Percentiles rank a stretch among this genome's conserved stretches.
These are phyloP conservation scores for Fonsecaea multimorphosa DNA, from an alignment of 2,329 filamentous ascomycete species.

Conservation along the genomic window DNA sequence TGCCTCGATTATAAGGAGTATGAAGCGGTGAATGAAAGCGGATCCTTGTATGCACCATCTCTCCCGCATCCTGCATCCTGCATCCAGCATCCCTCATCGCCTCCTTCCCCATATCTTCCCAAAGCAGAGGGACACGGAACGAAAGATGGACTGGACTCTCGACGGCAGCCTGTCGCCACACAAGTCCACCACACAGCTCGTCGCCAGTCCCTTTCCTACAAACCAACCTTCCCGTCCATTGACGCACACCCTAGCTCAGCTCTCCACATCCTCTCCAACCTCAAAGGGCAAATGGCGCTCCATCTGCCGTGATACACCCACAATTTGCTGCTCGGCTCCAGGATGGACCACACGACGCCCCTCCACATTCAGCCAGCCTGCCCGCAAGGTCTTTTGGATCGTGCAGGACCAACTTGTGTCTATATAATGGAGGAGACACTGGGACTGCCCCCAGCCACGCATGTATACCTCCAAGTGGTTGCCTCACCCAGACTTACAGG, in stretches of 20 bases:
- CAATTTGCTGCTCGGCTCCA: neutral
- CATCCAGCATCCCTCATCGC: neutral
- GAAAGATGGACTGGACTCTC: too few relatives aligned
- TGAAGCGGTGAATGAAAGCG: neutral
- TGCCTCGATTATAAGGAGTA: too few relatives aligned
- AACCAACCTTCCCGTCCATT: neutral
- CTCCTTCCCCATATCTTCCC: neutral
- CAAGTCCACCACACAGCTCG: neutral
- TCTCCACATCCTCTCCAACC: constrained; percentile 6
- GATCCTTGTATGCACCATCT: neutral
- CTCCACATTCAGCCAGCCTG: constrained; percentile 1
- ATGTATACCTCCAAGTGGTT: neutral
- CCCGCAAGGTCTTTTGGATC: neutral
- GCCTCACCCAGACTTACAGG: neutral
- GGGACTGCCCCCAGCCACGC: neutral
- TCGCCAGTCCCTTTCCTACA: neutral
- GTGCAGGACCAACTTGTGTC: neutral
- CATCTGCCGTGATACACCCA: neutral
- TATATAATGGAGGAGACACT: neutral
- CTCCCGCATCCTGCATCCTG: neutral
- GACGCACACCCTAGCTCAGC: neutral
- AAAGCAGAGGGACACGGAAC: neutral
- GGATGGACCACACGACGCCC: neutral
- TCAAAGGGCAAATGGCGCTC: neutral
- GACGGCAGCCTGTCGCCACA: neutral